A percentile compares a stretch with the other conserved stretches of the same genome.
Evolutionary conservation across 768 basidiomycete genomes (phyloP).

Genomic region (Pulveroboletus sp.): DNA sequence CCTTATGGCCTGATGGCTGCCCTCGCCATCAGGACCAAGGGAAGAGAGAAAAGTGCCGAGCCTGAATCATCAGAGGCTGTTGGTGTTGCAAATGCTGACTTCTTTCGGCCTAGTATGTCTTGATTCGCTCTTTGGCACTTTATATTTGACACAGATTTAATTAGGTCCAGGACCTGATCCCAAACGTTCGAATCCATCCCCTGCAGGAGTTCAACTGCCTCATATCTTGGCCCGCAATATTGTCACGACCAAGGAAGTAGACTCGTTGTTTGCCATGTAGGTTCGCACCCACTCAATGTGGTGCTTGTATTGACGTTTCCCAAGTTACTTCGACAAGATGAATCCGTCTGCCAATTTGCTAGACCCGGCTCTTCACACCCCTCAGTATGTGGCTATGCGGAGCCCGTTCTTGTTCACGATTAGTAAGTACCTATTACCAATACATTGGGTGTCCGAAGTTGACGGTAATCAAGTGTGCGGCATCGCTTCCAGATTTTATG

Average conservation of each 20-base stretch:
- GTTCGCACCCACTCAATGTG: constrained; percentile 12
- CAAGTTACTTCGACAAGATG: constrained; percentile 73
- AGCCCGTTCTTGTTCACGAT: constrained; percentile 92
- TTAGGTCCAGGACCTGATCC: constrained; percentile 42
- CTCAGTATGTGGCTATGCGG: constrained; percentile 72
- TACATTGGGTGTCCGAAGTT: constrained; percentile 1
- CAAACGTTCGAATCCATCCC: constrained; percentile 35
- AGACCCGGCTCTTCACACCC: constrained; percentile 80
- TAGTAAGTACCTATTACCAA: constrained; percentile 46
- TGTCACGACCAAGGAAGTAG: constrained; percentile 61
- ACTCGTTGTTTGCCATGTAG: constrained; percentile 69
- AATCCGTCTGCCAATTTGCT: constrained; percentile 74
- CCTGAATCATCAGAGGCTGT: constrained; percentile 44
- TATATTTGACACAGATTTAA: neutral
- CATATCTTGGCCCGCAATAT: constrained; percentile 61
- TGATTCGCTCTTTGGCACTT: neutral
- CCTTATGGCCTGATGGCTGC: constrained; percentile 78
- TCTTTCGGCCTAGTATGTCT: constrained; percentile 59
- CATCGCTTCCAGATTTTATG: constrained; percentile 78
- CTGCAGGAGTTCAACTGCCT: constrained; percentile 48
- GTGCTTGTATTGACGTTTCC: constrained; percentile 2
- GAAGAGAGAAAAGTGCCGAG: constrained; percentile 40
- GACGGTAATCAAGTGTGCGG: constrained; percentile 64
- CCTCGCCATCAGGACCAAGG: constrained; percentile 46
- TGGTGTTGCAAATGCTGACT: constrained; percentile 63